Conservation (phyloP, 805 yeast genomes). For the Metschnikowia vanudenii region DNA sequence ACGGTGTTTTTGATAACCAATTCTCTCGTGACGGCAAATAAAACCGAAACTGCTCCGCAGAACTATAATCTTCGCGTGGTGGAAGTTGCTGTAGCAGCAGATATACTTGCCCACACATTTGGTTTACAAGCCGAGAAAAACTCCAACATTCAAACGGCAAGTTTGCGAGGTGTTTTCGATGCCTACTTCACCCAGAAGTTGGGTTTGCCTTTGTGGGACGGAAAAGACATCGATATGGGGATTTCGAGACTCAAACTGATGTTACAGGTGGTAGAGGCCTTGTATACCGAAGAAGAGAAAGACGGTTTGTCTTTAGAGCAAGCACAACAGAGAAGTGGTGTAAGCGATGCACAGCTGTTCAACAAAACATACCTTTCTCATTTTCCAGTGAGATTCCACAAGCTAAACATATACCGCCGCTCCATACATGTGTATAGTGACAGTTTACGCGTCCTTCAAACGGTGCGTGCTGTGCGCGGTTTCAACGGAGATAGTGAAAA, state of each 20-base stretch:
- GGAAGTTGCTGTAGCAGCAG: conserved; percentile 68
- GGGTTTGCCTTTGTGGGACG: conserved; percentile 41
- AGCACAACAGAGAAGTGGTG: too few relatives aligned
- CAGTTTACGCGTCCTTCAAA: conserved; percentile 54
- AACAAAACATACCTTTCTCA: conserved; percentile 42
- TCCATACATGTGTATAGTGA: conserved; percentile 65
- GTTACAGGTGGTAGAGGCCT: conserved; percentile 45
- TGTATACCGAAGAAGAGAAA: conserved; percentile 29
- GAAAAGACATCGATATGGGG: conserved; percentile 43
- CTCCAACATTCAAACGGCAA: conserved; percentile 55
- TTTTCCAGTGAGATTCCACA: conserved; percentile 58
- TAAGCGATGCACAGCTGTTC: conserved; percentile 21
- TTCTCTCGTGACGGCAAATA: conserved; percentile 60
- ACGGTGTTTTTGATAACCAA: conserved; percentile 62
- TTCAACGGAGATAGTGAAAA: conserved; percentile 24
- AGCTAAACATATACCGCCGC: conserved; percentile 55
- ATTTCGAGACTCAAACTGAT: conserved; percentile 38
- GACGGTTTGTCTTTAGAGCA: conserved; percentile 49
- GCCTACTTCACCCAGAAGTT: conserved; percentile 39
- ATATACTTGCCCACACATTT: conserved; percentile 49
- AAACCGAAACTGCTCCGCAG: conserved; percentile 66
- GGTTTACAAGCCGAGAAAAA: conserved; percentile 44
- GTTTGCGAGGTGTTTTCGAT: conserved; percentile 63
- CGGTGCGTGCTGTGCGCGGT: conserved; percentile 40
- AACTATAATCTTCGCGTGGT: conserved; percentile 72